Base-by-base conservation (phyloP, 352 stramenopile species). In the Globisporangium rhizosaccharum region DNA sequence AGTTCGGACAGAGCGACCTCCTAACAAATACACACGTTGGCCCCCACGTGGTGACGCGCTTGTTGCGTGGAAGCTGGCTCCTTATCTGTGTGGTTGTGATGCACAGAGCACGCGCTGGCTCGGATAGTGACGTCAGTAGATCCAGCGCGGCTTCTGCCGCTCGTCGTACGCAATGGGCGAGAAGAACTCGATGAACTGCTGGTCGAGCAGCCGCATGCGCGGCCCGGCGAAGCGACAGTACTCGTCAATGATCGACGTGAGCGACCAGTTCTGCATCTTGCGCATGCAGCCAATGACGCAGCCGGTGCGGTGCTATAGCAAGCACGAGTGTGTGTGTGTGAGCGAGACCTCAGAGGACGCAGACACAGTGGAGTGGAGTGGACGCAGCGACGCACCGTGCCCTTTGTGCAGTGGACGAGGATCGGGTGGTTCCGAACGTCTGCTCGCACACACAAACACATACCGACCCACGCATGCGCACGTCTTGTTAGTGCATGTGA, bases 111-210 rank as follows among this genome's bases (percentile, higher is more conserved):
- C 6, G 28, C 28, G 28, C 3, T 33, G 28, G 28, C 28, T 33
- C 28, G 23, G 23, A 23, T 23, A 23, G 36, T 45, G 25, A 18
- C 7, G 23, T 73, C 59, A 80, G 55, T 79, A 73, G 51, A 92
- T 81, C 83, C 83, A 92, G 26, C 74, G 71, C 5, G 83, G 83
- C 23, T 85, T 90, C 66, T 92, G 79, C 11, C 79, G 72, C 61
- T 90, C 79, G 59, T 92, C 79, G 70, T 92, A 92, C 26, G 85
- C 68, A 63, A 90, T 89, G 20, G 82, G 78, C 37, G 73, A 87
- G 59, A 94, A 94, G 63, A 92, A 94, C 77, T 94, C 87, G 68
- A 96, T 96, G 51, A 96, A 94, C 59, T 94, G 84, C 62, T 96
- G 84, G 57, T 95, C 83, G 20, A 92, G 68, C 15, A 96, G 69